A percentile compares a stretch with the other conserved stretches of the same genome.
phyloP scores from a whole-genome alignment of 2,329 filamentous ascomycete genomes.

The Xylariaceae sp. region DNA sequence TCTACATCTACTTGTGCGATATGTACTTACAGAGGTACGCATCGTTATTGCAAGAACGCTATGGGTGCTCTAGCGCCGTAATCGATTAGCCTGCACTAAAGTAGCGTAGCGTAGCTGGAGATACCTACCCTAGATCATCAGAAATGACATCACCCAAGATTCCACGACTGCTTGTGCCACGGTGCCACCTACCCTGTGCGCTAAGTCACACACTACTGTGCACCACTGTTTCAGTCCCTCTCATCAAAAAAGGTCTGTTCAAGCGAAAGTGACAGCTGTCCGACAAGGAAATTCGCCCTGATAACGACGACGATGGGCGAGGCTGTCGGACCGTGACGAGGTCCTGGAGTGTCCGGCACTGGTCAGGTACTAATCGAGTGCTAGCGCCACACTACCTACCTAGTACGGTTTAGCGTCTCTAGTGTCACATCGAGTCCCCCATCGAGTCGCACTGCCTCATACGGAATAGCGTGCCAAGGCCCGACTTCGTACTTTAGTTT shows the following conservation, averaged over 20 bases:
- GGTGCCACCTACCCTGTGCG: not conserved
- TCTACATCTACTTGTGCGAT: too few relatives aligned
- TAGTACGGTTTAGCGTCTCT: not conserved
- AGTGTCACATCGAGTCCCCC: too few relatives aligned
- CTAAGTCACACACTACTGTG: not conserved
- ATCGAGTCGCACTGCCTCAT: too few relatives aligned
- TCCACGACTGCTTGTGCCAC: not conserved
- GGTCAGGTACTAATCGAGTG: not conserved
- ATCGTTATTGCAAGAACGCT: not conserved
- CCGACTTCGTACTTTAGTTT: not conserved
- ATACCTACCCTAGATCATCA: not conserved
- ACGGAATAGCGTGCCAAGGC: too few relatives aligned
- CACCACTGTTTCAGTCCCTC: not conserved
- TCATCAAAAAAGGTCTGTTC: not conserved
- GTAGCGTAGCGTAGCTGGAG: not conserved
- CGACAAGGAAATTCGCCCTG: not conserved
- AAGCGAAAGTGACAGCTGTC: not conserved
- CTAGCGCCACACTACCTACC: not conserved
- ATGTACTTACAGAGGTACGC: too few relatives aligned
- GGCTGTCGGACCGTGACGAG: not conserved
- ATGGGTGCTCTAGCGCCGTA: not conserved
- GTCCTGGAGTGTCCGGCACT: not conserved
- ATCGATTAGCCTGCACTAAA: not conserved
- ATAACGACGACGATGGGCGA: not conserved
- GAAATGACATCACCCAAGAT: not conserved